Base-by-base conservation (phyloP, 2,329 filamentous ascomycete genomes). In the Chaetomium sp. region DNA sequence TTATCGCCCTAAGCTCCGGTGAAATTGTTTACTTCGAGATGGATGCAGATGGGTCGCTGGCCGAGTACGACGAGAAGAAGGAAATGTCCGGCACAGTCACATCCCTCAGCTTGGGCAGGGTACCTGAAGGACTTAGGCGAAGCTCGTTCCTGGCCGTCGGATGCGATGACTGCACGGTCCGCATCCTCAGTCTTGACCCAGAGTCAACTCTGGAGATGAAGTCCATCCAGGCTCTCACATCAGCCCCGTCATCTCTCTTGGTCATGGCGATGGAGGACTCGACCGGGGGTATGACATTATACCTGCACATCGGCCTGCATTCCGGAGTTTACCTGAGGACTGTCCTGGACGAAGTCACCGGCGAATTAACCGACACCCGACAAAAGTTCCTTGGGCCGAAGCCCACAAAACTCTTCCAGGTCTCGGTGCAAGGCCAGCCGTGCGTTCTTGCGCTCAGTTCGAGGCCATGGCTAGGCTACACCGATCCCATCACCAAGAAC, bases 11-110 rank as follows among this genome's bases (percentile, higher is more conserved):
- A 29, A 98, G 93, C 74, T 97, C 93, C 9, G 94, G 94, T 45
- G 95, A 99, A 76, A 94, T 99, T 68, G 91, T 97, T 50, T 99
- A 98, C 75, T 99, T 99, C 71, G 96, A 99, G 75, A 94, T 97
- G 87, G 95, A 97, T 73, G 85, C 87, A 0, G 94, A 98, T 76
- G 93, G 93, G 33, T 91, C 91, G 3, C 82, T 98, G 35, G 92
- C 92, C 38, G 94, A 98, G 78, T 97, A 97, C 70, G 91, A 98
- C 69, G 93, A 98, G 73, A 93, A 94, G 76, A 92, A 93, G 72
- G 90, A 96, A 72, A 95, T 99, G 90, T 93, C 91, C 60, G 94
- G 93, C 54, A 97, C 93, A 0, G 93, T 99, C 57, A 98, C 93
- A 21, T 96, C 91, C 70, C 82, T 99, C n/a, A 96, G 93, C 72